Base-by-base conservation (phyloP, 2,329 filamentous ascomycete species). In the Colletotrichum echinochloae region DNA sequence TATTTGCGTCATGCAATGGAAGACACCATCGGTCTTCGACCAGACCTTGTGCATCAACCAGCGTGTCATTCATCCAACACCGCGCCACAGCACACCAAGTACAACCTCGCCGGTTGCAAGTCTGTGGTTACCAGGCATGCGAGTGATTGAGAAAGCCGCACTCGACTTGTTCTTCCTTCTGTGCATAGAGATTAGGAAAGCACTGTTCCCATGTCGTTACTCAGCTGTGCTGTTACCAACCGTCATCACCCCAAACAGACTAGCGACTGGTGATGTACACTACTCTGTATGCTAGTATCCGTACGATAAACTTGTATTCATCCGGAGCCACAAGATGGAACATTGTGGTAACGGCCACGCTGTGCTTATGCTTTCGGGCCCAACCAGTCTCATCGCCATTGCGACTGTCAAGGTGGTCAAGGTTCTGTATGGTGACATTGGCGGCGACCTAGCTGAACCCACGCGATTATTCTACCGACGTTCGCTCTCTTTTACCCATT, bases 351-450 rank as follows among this genome's bases (percentile, higher is more conserved):
- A 33, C 16, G 33, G 3, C 35, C 23, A 5, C 23, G 18, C 8
- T 56, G 33, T 14, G 4, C 8, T 62, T 8, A 20, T 35, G 41
- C 33, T 48, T 20, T 37, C 6, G 8, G 5, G 5, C 11, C 18
- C 26, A 66, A 46, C 26, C 39, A n/a, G 20, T 20, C 20, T 39
- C 16, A 9, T 20, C 20, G 18, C 41, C 20, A 37, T 48, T 20
- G 30, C 30, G 20, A 41, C 4, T 11, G 6, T 5, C 7, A 9
- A 41, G 39, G 16, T 6, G 18, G 51, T 51, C 65, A 57, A 59
- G 51, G 51, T 57, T 63, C 60, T 57, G 51, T 44, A 39, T 63
- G 49, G 30, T 35, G 5, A 26, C 33, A 51, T 52, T 67, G 65
- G 44, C 65, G 37, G 26, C 44, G 41, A 41, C 55, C 52, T 49